Evolutionary conservation across 2,329 filamentous ascomycete genomes (phyloP).

Genomic region (Stagonosporopsis vannaccii): DNA sequence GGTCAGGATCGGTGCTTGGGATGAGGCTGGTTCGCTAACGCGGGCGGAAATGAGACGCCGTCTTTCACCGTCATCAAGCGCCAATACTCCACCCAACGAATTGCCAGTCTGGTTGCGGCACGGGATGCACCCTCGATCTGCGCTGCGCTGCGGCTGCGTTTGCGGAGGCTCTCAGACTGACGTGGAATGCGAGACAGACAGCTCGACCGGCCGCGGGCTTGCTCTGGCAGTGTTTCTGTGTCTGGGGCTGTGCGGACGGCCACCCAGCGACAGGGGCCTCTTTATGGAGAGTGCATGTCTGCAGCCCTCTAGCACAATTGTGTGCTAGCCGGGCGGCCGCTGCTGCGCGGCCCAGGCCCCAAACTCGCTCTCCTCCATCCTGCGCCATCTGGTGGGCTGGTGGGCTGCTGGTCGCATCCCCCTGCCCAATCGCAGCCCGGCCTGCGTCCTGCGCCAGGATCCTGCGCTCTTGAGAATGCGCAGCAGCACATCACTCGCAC

Average conservation of each 20-base stretch:
- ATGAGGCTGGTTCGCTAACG: constrained; percentile 48
- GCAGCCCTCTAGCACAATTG: constrained; percentile 33
- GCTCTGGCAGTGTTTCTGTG: constrained; percentile 16
- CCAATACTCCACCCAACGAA: constrained; percentile 31
- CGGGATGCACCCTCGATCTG: constrained; percentile 13
- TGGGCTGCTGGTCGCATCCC: constrained; percentile 17
- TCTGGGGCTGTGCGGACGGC: constrained; percentile 30
- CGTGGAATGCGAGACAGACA: constrained; percentile 16
- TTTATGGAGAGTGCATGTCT: constrained; percentile 32
- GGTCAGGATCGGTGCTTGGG: constrained; percentile 37
- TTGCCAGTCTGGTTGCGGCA: constrained; percentile 20
- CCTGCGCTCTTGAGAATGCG: constrained; percentile 3
- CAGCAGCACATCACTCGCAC: constrained; percentile 6
- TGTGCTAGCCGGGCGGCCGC: constrained; percentile 29
- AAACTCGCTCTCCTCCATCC: constrained; percentile 29
- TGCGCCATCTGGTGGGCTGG: constrained; percentile 17
- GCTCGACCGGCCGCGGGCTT: constrained; percentile 11
- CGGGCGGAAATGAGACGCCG: constrained; percentile 48
- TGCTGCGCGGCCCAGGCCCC: constrained; percentile 31
- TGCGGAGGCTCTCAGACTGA: constrained; percentile 16
- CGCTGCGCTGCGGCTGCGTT: constrained; percentile 2
- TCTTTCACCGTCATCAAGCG: constrained; percentile 39
- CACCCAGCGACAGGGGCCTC: constrained; percentile 34
- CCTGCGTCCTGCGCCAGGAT: constrained; percentile 2
- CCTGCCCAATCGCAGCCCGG: constrained; percentile 18